Percentiles rank a stretch among this genome's conserved stretches.
These are phyloP conservation scores for Blastocystis sp. DNA, from an alignment of 352 stramenopile genomes.

Conservation along the genomic window DNA sequence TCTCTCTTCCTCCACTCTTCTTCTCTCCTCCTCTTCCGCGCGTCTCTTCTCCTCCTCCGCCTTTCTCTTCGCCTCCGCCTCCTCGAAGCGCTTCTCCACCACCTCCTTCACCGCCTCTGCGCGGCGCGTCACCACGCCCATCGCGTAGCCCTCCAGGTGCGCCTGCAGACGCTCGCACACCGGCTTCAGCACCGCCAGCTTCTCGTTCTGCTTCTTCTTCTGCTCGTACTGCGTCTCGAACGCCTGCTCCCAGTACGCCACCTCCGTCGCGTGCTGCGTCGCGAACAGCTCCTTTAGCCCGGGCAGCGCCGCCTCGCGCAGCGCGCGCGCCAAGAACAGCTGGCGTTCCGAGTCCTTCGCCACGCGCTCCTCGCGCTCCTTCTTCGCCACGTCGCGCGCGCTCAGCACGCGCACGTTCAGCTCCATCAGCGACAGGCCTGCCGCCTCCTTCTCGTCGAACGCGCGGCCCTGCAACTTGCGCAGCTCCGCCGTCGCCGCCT, in stretches of 20 bases:
- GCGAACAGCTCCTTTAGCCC: neutral
- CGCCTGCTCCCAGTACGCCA: neutral
- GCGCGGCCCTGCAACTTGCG: neutral
- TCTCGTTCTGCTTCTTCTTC: slow-evolving; percentile 6
- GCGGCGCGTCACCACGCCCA: neutral
- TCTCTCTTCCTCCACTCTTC: neutral
- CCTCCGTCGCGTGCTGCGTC: neutral
- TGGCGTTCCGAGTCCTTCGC: slow-evolving; percentile 19
- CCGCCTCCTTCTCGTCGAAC: neutral
- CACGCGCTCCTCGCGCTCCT: slow-evolving; percentile 3
- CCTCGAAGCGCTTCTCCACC: slow-evolving; percentile 30
- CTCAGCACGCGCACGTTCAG: neutral
- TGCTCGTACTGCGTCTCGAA: slow-evolving; percentile 22
- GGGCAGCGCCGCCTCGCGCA: slow-evolving; percentile 30
- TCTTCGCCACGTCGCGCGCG: neutral
- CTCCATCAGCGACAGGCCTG: neutral
- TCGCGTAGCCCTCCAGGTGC: neutral
- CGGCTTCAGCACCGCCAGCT: neutral
- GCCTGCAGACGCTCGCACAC: neutral
- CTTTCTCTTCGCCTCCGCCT: neutral
- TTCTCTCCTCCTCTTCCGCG: neutral
- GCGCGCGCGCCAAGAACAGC: slow-evolving; percentile 4
- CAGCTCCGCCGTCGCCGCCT: neutral
- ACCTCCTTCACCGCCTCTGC: neutral
- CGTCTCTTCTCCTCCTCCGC: neutral